Evolutionary conservation across 768 basidiomycete species (phyloP).

Genomic region (Trametes cubensis): DNA sequence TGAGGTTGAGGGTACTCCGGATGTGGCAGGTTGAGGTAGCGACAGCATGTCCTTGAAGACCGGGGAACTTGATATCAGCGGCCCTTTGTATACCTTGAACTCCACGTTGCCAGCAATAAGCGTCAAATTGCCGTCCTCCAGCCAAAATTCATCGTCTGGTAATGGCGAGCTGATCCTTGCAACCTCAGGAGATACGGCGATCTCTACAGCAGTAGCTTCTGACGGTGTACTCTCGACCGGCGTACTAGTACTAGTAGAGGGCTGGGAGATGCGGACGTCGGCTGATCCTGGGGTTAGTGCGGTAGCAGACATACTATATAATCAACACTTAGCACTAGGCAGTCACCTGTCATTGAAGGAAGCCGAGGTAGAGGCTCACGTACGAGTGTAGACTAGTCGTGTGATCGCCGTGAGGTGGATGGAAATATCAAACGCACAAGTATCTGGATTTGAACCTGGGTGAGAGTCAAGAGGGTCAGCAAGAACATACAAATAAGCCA

Average conservation of each 20-base stretch:
- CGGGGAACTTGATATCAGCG: constrained; percentile 27
- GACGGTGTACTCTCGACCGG: background rate
- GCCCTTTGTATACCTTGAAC: constrained; percentile 30
- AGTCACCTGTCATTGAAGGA: too few species aligned
- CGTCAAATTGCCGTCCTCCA: constrained; percentile 34
- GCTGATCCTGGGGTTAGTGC: too few species aligned
- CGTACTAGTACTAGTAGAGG: background rate
- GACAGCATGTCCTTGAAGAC: constrained; percentile 33
- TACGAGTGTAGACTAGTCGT: too few species aligned
- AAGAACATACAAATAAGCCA: too few species aligned
- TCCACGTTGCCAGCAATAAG: constrained; percentile 29
- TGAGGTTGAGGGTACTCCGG: background rate
- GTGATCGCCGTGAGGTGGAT: too few species aligned
- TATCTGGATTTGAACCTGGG: too few species aligned
- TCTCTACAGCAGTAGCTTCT: background rate
- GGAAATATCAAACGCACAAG: too few species aligned
- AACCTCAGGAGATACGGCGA: background rate
- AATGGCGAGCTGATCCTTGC: background rate
- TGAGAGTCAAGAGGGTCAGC: too few species aligned
- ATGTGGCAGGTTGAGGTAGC: constrained; percentile 17
- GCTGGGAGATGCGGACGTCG: background rate
- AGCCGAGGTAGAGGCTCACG: too few species aligned
- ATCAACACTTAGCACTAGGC: too few species aligned
- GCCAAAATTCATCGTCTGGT: constrained; percentile 31
- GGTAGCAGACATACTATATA: too few species aligned